phyloP scores from a whole-genome alignment of 768 basidiomycete species.

The Pleurotus salmoneostramineus region DNA sequence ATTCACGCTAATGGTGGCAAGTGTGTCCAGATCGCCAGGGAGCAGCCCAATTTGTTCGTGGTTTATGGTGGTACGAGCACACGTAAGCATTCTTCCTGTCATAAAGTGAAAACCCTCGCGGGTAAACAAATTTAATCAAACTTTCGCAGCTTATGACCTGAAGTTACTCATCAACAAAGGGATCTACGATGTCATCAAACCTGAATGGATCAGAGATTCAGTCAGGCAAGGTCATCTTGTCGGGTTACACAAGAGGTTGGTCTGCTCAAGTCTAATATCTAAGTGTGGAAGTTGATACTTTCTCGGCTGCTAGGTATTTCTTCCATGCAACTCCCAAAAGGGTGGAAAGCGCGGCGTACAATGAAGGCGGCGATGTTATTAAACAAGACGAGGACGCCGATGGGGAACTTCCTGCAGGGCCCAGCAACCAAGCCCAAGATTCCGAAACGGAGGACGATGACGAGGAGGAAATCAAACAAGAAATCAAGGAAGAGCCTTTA shows the following conservation, averaged over 20 bases:
- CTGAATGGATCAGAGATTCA: conserved; percentile 81
- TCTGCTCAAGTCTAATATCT: background rate
- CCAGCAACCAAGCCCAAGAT: conserved; percentile 16
- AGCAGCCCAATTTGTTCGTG: conserved; percentile 49
- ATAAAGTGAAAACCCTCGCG: background rate
- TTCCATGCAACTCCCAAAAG: conserved; percentile 65
- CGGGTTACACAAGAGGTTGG: conserved; percentile 68
- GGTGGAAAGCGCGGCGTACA: conserved; percentile 47
- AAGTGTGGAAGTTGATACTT: background rate
- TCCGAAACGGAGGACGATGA: conserved; percentile 16
- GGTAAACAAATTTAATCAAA: background rate
- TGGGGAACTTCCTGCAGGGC: conserved; percentile 12
- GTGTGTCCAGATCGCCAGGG: conserved; percentile 56
- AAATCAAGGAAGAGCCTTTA: conserved; percentile 18
- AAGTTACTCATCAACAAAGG: conserved; percentile 69
- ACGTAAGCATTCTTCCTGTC: conserved; percentile 41
- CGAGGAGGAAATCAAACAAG: conserved; percentile 17
- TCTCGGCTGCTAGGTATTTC: conserved; percentile 53
- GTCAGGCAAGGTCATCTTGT: conserved; percentile 51
- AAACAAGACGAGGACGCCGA: conserved; percentile 20
- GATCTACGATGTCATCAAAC: conserved; percentile 68
- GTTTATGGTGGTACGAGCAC: conserved; percentile 68
- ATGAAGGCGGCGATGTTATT: conserved; percentile 31
- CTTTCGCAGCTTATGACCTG: conserved; percentile 59
- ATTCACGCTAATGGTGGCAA: conserved; percentile 69